These are phyloP conservation scores for Oehlia diaphana DNA, from an alignment of 192 early-diverging fungal genomes.

Conservation along the genomic window DNA sequence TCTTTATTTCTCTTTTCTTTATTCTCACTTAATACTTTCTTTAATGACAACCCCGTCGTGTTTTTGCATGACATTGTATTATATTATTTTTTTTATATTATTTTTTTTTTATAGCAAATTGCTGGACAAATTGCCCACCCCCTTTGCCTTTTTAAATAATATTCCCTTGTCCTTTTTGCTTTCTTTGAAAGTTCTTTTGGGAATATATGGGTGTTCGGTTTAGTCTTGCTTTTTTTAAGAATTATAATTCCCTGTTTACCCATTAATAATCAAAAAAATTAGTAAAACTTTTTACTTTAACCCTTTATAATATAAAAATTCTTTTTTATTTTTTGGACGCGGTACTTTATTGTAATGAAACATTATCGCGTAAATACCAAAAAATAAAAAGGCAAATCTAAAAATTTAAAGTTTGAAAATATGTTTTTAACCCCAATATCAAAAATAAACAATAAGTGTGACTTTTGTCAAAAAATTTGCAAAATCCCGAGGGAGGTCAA, in stretches of 20 bases:
- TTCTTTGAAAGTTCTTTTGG: background rate
- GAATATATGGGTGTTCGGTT: background rate
- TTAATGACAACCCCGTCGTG: constrained; percentile 14
- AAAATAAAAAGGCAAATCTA: background rate
- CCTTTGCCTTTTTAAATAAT: background rate
- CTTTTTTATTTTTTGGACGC: background rate
- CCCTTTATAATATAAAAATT: background rate
- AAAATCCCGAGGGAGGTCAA: background rate
- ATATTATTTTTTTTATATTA: background rate
- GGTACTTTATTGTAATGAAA: background rate
- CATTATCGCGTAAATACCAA: background rate
- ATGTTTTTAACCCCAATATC: background rate
- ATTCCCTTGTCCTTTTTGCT: background rate
- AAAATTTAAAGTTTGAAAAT: background rate
- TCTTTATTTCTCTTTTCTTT: background rate
- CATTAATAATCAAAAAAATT: background rate
- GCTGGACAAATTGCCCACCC: constrained; percentile 5
- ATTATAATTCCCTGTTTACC: background rate
- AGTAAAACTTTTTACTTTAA: background rate
- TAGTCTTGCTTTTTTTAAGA: constrained; percentile 5
- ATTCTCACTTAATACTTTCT: constrained; percentile 18
- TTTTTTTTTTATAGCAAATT: constrained; percentile 2
- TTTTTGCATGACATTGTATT: constrained; percentile 14
- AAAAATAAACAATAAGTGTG: background rate
- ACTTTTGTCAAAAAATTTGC: background rate